Percentiles rank a stretch among this genome's conserved stretches.
Conservation (phyloP, 163 green algal genomes). For the Scenedesmus sp. region DNA sequence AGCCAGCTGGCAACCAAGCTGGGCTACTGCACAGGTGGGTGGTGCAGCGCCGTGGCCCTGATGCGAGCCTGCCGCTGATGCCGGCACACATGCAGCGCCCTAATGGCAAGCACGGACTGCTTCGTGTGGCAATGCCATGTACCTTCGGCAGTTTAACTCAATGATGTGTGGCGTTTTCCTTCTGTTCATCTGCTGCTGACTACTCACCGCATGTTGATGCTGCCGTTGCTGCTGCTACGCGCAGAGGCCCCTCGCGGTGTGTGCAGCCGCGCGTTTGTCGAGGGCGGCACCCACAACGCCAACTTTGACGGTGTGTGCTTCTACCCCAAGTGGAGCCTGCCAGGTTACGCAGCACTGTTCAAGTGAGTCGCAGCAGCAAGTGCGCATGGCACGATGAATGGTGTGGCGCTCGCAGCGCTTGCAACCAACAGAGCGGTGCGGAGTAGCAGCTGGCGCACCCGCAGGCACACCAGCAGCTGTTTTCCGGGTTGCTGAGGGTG, state of each 20-base stretch:
- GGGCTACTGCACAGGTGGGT: slow-evolving; percentile 86
- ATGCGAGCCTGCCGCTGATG: no score
- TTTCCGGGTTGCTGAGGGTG: no score
- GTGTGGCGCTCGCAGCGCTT: no score
- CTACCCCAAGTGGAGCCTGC: slow-evolving; percentile 91
- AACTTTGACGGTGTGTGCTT: slow-evolving; percentile 96
- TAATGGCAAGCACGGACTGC: background rate
- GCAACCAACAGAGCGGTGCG: no score
- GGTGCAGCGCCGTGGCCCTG: no score
- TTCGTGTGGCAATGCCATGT: background rate
- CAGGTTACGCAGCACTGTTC: slow-evolving; percentile 81
- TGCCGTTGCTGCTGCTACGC: background rate
- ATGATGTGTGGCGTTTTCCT: background rate
- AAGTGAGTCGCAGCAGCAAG: slow-evolving; percentile 40
- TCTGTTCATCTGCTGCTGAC: background rate
- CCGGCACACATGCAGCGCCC: background rate
- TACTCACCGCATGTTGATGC: background rate
- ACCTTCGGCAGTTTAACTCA: background rate
- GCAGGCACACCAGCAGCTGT: no score
- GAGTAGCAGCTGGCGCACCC: no score
- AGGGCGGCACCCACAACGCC: slow-evolving; percentile 91
- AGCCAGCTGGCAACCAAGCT: slow-evolving; percentile 87
- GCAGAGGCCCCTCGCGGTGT: slow-evolving; percentile 85
- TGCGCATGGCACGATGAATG: background rate
- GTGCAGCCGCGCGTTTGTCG: slow-evolving; percentile 89